Evolutionary conservation across 257 asterid genomes (phyloP), one percentile per base, ranked within the genome.

Genomic region (Petunia secreta): DNA sequence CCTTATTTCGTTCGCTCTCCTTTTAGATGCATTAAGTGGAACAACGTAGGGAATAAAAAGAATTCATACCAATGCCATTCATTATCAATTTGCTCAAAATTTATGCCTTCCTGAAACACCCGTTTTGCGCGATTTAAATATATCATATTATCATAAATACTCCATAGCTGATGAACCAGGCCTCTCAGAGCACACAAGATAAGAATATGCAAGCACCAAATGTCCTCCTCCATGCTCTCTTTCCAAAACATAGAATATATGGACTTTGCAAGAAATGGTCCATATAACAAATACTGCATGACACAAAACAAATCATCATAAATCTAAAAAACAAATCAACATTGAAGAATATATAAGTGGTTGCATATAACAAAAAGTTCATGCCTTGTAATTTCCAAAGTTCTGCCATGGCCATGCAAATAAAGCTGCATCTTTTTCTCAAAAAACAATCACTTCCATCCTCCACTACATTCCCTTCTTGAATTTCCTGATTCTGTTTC

Each of bases 401-500:
- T 89, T 89, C 82, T 90, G 88, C 98, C 98, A 94, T 77, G 98
- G 98, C 98, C 98, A 93, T 60, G 95, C 53, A 89, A 93, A 91
- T 55, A 94, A 83, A 80, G 90, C 87, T 79, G 93, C 91, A 64
- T 82, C 87, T 84, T 10, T 86, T 34, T 25, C 78, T 84, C 41
- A 75, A 59, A 69, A 76, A 68, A 48, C 25, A 25, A 86, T 48
- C 64, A 63, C 75, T 78, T 57, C 79, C 81, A 69, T 85, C 81
- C 34, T 79, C 69, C 14, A 48, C 84, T 81, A 53, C 66, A 25
- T 25, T 25, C 25, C 25, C 25, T 25, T 25, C 25, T 59, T 53
- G 44, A 63, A 77, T 59, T 37, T 36, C 80, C 25, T 43, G 75
- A 76, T 67, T 63, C 75, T 80, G 83, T 63, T 46, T 81, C 81